Evolutionary conservation across 148 eudicot genomes (phyloP).

Genomic region (Camellia lanceoleosa): DNA sequence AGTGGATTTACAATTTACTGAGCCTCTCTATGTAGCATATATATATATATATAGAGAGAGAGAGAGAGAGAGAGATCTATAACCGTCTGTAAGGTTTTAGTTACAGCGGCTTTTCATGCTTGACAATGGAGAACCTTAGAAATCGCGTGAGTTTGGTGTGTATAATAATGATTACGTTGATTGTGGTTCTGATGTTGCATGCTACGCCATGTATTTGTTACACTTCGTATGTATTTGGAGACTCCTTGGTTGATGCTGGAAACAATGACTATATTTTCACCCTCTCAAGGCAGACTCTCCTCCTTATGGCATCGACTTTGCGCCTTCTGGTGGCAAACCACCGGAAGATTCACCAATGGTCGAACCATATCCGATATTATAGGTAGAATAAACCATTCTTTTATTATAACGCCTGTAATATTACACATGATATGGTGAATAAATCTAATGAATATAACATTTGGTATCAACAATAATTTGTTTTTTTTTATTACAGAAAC

Average conservation of each 20-base stretch:
- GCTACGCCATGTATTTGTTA: conserved; percentile 25
- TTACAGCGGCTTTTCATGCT: no score
- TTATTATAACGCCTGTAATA: no score
- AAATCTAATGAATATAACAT: no score
- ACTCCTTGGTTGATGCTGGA: conserved; percentile 62
- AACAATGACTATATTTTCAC: conserved; percentile 60
- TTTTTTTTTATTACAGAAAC: no score
- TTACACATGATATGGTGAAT: no score
- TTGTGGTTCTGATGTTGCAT: background rate
- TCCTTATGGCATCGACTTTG: conserved; percentile 66
- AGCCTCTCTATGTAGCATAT: background rate
- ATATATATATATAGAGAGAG: background rate
- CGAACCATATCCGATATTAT: conserved; percentile 55
- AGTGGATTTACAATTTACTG: background rate
- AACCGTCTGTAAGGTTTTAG: no score
- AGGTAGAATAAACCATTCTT: conserved; percentile 27
- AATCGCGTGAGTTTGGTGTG: no score
- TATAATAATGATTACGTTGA: no score
- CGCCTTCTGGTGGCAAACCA: conserved; percentile 49
- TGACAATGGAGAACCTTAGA: no score
- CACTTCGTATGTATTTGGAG: conserved; percentile 52
- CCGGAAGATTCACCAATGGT: conserved; percentile 74
- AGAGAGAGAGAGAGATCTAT: no score
- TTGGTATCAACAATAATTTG: no score
- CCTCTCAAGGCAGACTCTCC: conserved; percentile 59